Conservation (phyloP, 768 basidiomycete genomes). For the Mycena leptocephala region DNA sequence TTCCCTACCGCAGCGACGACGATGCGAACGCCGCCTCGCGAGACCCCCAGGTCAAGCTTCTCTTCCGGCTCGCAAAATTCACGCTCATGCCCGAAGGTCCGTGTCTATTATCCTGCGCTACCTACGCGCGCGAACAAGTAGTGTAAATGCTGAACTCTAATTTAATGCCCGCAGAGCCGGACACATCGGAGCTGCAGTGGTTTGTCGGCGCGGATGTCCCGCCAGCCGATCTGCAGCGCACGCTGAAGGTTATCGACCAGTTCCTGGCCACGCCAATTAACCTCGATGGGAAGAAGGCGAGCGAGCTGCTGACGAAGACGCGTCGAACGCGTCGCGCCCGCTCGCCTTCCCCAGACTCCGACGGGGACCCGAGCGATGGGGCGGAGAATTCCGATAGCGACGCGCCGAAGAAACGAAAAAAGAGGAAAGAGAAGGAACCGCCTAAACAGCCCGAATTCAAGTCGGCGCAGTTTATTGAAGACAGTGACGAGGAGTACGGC, state of each 20-base stretch:
- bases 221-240: constrained; percentile 78
- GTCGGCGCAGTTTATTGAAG: constrained; percentile 92
- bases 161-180: constrained; percentile 46
- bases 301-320: constrained; percentile 76
- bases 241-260: constrained; percentile 84
- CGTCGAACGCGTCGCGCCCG: constrained; percentile 64
- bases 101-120: background rate
- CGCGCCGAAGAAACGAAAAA: constrained; percentile 16
- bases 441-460: constrained; percentile 61
- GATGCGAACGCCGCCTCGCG: constrained; percentile 74
- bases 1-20: constrained; percentile 61
- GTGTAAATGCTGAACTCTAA: constrained; percentile 5
- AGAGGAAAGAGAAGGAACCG: constrained; percentile 26
- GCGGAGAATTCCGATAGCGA: constrained; percentile 36
- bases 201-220: constrained; percentile 37
- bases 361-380: constrained; percentile 54
- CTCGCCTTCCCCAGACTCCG: constrained; percentile 57
- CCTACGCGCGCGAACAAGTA: background rate
- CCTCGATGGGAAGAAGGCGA: constrained; percentile 56
- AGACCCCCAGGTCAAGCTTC: constrained; percentile 85
- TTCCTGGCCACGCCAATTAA: constrained; percentile 89
- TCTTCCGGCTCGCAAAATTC: constrained; percentile 82
- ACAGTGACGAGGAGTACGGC: constrained; percentile 89
- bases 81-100: constrained; percentile 69
- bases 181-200: constrained; percentile 65